phyloP scores from a whole-genome alignment of 2,329 filamentous ascomycete species.

The Venturia effusa region DNA sequence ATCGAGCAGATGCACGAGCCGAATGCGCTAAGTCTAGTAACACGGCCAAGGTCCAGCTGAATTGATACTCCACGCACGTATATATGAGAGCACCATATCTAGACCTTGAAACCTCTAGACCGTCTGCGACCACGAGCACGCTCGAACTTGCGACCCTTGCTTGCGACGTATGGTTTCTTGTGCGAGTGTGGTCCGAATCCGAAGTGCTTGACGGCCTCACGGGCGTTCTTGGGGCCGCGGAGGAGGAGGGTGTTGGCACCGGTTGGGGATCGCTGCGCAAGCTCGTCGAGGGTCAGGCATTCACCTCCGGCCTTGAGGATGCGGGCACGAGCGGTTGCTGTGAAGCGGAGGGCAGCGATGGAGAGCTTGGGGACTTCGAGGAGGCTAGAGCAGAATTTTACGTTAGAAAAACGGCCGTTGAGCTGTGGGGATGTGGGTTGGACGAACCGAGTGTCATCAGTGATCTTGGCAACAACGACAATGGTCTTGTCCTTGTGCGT shows the following conservation, averaged over 20 bases:
- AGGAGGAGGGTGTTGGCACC: constrained; percentile 95
- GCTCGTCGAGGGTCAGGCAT: constrained; percentile 91
- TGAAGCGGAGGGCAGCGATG: constrained; percentile 92
- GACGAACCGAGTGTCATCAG: constrained; percentile 79
- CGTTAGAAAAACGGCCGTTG: background rate
- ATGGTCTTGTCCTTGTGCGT: constrained; percentile 69
- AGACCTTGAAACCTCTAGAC: constrained; percentile 99
- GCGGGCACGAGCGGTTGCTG: constrained; percentile 85
- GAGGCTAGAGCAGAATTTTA: constrained; percentile 31
- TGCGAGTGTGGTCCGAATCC: constrained; percentile 95
- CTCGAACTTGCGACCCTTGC: constrained; percentile 99
- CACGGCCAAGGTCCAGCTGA: background rate
- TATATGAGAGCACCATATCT: constrained; percentile 35
- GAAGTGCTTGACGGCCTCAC: constrained; percentile 99
- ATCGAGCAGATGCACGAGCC: background rate
- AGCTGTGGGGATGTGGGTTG: background rate
- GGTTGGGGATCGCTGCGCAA: constrained; percentile 81
- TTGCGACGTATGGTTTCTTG: constrained; percentile 98
- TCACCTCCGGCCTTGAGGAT: constrained; percentile 91
- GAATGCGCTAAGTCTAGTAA: background rate
- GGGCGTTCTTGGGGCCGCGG: constrained; percentile 94
- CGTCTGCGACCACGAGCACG: constrained; percentile 95
- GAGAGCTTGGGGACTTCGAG: constrained; percentile 84
- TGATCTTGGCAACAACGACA: constrained; percentile 89
- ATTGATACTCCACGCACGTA: background rate